phyloP scores from a whole-genome alignment of 148 eudicot genomes.

The Heliamphora exappendiculata region DNA sequence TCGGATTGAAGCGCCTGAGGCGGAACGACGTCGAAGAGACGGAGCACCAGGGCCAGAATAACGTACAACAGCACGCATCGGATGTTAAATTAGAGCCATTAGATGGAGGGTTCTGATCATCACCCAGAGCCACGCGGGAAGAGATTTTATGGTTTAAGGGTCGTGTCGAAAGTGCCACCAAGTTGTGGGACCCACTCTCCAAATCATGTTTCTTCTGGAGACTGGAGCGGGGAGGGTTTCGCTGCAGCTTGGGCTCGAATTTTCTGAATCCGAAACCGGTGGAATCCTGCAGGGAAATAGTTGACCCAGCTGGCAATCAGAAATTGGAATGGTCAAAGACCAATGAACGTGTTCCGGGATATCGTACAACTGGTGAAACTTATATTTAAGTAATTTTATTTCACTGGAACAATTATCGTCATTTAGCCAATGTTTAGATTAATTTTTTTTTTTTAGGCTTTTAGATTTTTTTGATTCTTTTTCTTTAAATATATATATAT shows the following conservation, averaged over 20 bases:
- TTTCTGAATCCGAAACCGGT: background rate
- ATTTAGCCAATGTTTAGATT: no score
- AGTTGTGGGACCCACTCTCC: background rate
- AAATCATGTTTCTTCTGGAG: background rate
- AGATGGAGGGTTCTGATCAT: constrained; percentile 9
- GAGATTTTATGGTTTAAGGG: background rate
- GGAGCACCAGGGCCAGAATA: constrained; percentile 20
- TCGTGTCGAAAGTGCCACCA: background rate
- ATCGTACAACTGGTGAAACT: background rate
- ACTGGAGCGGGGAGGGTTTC: background rate
- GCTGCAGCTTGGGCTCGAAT: background rate
- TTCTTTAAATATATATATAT: no score
- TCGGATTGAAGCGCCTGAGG: constrained; percentile 54
- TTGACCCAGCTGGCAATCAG: background rate
- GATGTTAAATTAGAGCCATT: constrained; percentile 19
- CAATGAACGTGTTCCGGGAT: background rate
- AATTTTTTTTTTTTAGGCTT: no score
- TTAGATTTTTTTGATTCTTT: no score
- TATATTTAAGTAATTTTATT: no score
- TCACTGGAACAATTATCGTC: no score
- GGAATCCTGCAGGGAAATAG: background rate
- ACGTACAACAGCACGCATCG: background rate
- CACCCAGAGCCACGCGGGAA: constrained; percentile 1
- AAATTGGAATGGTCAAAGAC: background rate
- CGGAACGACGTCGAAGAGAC: constrained; percentile 24